Conservation (phyloP, 2,329 filamentous ascomycete species). For the Hypomyces rosellus region DNA sequence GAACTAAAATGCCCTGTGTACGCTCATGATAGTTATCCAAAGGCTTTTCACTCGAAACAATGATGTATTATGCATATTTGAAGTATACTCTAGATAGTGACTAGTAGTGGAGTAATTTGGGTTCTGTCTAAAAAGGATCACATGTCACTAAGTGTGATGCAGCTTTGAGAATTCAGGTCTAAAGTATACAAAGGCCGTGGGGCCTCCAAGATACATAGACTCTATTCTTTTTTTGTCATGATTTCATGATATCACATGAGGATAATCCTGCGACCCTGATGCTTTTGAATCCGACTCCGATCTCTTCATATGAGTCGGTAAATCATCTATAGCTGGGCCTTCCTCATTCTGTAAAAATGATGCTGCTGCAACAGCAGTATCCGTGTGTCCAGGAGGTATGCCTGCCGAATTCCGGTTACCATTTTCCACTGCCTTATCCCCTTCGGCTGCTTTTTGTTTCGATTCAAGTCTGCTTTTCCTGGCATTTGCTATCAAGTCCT, state of each 20-base stretch:
- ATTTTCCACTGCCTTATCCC: not conserved
- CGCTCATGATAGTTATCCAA: no score
- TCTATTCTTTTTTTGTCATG: no score
- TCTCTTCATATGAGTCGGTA: not conserved
- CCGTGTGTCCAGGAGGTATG: not conserved
- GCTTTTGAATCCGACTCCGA: conserved; percentile 1
- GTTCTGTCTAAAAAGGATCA: no score
- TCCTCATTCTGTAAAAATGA: not conserved
- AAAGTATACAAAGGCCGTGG: no score
- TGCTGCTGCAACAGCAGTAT: not conserved
- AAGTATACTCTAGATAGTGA: no score
- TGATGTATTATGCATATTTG: not conserved
- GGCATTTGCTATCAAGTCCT: conserved; percentile 71
- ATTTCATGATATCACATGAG: no score
- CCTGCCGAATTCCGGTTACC: not conserved
- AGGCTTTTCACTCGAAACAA: not conserved
- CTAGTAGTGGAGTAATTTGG: no score
- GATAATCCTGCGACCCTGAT: not conserved
- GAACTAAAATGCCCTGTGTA: not conserved
- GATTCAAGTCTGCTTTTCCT: conserved; percentile 46
- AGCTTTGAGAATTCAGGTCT: no score
- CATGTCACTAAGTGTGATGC: no score
- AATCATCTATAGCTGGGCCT: not conserved
- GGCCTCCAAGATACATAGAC: no score
- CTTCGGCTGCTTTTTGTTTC: conserved; percentile 23